phyloP scores from a whole-genome alignment of 176 grass and related monocot species.

The Eleusine indica region DNA sequence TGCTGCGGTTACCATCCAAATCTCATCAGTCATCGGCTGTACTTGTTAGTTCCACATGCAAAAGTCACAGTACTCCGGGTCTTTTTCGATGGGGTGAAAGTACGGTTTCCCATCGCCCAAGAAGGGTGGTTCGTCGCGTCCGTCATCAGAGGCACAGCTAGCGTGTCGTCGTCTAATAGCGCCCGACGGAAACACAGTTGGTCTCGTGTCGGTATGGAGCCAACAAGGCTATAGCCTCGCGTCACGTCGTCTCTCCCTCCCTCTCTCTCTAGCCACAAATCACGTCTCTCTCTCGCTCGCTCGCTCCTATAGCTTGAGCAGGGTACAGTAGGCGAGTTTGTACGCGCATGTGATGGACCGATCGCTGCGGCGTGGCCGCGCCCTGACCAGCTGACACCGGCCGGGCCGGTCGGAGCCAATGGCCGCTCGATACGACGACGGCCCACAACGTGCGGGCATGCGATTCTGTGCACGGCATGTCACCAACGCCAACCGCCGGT shows the following conservation, averaged over 20 bases:
- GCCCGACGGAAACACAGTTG: not conserved
- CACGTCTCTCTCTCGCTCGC: not conserved
- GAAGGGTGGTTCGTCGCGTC: too few species aligned
- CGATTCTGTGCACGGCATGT: not conserved
- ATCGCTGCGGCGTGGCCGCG: not conserved
- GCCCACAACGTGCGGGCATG: not conserved
- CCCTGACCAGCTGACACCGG: not conserved
- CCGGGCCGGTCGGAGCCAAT: slow-evolving; percentile 10
- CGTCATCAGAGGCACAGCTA: not conserved
- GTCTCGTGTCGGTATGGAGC: not conserved
- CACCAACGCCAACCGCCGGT: not conserved
- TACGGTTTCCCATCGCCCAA: too few species aligned
- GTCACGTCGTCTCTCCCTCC: slow-evolving; percentile 19
- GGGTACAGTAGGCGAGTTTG: not conserved
- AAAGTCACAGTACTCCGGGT: too few species aligned
- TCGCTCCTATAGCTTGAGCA: too few species aligned
- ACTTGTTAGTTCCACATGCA: too few species aligned
- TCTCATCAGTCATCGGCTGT: too few species aligned
- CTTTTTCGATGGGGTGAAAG: too few species aligned
- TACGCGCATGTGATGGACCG: not conserved
- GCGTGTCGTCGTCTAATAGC: slow-evolving; percentile 15
- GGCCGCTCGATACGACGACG: slow-evolving; percentile 2
- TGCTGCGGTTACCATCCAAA: too few species aligned
- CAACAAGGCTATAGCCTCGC: not conserved
- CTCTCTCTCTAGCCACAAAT: not conserved